phyloP scores from a whole-genome alignment of 441 rosid genomes.

The Sinapis alba region DNA sequence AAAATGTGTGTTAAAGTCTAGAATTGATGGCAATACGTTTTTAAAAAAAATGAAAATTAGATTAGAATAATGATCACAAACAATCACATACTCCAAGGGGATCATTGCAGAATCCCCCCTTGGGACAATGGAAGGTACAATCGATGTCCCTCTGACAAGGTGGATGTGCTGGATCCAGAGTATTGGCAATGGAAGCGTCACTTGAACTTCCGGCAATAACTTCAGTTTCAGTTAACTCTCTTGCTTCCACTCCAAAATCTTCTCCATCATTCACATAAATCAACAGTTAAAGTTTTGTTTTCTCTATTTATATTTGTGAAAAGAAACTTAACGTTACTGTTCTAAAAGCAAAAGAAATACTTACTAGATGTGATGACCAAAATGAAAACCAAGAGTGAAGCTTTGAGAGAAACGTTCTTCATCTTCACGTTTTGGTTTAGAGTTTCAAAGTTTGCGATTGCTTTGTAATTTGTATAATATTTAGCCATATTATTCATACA shows the following conservation, averaged over 20 bases:
- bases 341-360: not conserved
- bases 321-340: not conserved
- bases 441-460: not conserved
- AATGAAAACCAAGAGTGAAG: slow-evolving; percentile 15
- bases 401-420: slow-evolving; percentile 9
- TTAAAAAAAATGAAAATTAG: not conserved
- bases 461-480: not conserved
- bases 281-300: not conserved
- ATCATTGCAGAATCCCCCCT: not conserved
- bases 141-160: not conserved
- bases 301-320: not conserved
- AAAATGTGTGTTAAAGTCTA: not conserved
- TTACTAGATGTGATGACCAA: slow-evolving; percentile 32
- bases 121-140: not conserved
- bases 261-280: slow-evolving; percentile 16
- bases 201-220: not conserved
- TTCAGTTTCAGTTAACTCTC: not conserved
- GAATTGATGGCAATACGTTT: not conserved
- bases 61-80: not conserved
- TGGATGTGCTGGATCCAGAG: not conserved
- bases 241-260: slow-evolving; percentile 30
- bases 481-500: not conserved
- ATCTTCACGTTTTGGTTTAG: slow-evolving; percentile 6
- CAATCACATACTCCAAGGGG: not conserved
- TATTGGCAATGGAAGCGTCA: not conserved